Conservation (phyloP, 2,329 filamentous ascomycete genomes). For the Rhinocladiella similis region DNA sequence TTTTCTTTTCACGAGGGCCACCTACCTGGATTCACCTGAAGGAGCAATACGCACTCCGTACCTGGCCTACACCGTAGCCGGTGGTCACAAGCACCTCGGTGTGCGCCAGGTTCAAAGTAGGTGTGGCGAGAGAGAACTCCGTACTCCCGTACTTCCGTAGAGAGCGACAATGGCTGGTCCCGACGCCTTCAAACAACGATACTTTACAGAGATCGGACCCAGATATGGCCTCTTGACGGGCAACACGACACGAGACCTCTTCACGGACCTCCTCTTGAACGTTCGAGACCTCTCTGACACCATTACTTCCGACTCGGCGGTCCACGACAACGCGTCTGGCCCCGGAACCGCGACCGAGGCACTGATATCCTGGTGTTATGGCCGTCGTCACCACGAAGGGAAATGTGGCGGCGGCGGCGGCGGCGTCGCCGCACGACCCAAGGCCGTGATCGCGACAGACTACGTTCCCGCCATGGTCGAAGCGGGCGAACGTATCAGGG, state of each 20-base stretch:
- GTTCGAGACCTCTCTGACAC: slow-evolving; percentile 22
- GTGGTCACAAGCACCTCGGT: no score
- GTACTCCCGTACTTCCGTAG: no score
- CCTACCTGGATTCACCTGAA: no score
- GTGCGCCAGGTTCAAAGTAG: no score
- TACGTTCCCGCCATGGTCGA: slow-evolving; percentile 27
- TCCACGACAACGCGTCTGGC: slow-evolving; percentile 38
- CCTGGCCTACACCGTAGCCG: no score
- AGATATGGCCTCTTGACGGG: slow-evolving; percentile 34
- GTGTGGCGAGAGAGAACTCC: no score
- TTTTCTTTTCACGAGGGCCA: no score
- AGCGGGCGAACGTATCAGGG: background rate
- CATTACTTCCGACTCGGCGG: slow-evolving; percentile 29
- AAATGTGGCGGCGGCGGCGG: background rate
- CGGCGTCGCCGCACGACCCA: background rate
- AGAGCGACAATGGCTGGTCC: background rate
- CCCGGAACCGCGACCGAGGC: slow-evolving; percentile 35
- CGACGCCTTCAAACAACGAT: slow-evolving; percentile 16
- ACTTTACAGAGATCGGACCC: slow-evolving; percentile 32
- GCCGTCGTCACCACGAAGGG: no score
- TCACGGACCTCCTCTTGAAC: slow-evolving; percentile 17
- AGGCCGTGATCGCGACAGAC: slow-evolving; percentile 27
- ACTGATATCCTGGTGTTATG: slow-evolving; percentile 14
- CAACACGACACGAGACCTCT: slow-evolving; percentile 31
- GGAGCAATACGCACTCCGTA: no score